A percentile compares a stretch with the other conserved stretches of the same genome.
These are phyloP conservation scores for Diaporthe helianthi DNA, from an alignment of 2,329 filamentous ascomycete genomes.

Conservation along the genomic window DNA sequence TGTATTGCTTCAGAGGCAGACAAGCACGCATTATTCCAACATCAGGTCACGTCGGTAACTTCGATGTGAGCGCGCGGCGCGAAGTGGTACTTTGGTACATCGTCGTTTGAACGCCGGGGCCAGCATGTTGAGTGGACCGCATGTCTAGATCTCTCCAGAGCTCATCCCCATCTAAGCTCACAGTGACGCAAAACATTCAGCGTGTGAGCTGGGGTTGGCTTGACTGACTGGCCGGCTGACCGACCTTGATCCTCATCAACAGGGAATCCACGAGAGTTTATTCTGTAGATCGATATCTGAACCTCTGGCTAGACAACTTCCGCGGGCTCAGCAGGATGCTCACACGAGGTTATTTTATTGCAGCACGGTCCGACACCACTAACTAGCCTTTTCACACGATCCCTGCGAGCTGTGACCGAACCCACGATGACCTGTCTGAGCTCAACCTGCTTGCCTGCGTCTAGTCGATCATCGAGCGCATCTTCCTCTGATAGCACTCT, in stretches of 20 bases:
- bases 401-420: background rate
- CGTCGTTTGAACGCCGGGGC: too few relatives aligned
- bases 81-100: background rate
- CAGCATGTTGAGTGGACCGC: too few relatives aligned
- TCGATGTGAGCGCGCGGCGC: background rate
- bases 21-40: background rate
- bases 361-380: slow-evolving; percentile 1
- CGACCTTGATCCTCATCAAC: background rate
- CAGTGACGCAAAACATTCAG: slow-evolving; percentile 1
- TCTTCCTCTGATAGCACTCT: too few relatives aligned
- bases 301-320: background rate
- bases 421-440: background rate
- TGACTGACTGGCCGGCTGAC: background rate
- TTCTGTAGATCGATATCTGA: background rate
- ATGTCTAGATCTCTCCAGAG: background rate
- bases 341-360: slow-evolving; percentile 16
- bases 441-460: background rate
- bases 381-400: background rate
- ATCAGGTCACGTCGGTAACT: background rate
- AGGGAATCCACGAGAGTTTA: slow-evolving; percentile 10
- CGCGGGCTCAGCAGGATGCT: background rate
- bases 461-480: background rate
- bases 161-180: background rate
- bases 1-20: background rate
- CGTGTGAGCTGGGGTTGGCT: background rate